Percentiles rank a stretch among this genome's conserved stretches.
Conservation (phyloP, 2,329 filamentous ascomycete species). For the Ophiostoma novo-ulmi region DNA sequence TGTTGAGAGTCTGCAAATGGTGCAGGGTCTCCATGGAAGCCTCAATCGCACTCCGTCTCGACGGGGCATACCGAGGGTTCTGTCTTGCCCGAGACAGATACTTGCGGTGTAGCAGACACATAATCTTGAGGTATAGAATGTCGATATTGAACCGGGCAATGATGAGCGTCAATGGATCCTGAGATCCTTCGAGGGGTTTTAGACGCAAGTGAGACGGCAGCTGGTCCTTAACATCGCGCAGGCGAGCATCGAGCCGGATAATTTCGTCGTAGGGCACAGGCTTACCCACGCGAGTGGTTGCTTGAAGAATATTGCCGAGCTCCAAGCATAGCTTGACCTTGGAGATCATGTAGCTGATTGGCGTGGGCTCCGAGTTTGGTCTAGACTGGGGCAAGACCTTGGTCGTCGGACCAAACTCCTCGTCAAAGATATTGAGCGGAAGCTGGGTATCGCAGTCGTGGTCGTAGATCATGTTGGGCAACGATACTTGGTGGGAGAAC, state of each 20-base stretch:
- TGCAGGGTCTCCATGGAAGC: constrained; percentile 76
- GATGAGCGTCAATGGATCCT: constrained; percentile 77
- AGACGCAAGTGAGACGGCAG: constrained; percentile 77
- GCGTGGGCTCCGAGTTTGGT: constrained; percentile 65
- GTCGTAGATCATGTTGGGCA: constrained; percentile 64
- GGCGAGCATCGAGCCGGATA: constrained; percentile 54
- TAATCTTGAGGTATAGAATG: constrained; percentile 79
- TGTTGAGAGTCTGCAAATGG: constrained; percentile 69
- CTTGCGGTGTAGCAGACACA: constrained; percentile 83
- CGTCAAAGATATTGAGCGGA: constrained; percentile 74
- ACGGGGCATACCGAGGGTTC: constrained; percentile 78
- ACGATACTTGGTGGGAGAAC: constrained; percentile 69
- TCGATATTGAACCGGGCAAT: constrained; percentile 81
- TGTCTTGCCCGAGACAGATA: constrained; percentile 74
- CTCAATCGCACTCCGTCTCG: constrained; percentile 76
- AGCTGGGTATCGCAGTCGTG: constrained; percentile 70
- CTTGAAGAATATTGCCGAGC: constrained; percentile 67
- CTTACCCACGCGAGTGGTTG: constrained; percentile 52
- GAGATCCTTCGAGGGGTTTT: constrained; percentile 66
- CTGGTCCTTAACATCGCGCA: constrained; percentile 58
- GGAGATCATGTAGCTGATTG: constrained; percentile 72
- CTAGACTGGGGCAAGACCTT: constrained; percentile 63
- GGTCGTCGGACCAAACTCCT: constrained; percentile 67
- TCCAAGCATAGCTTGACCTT: constrained; percentile 64
- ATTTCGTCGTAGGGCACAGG: constrained; percentile 60